These are phyloP conservation scores for Epichloe bromicola DNA, from an alignment of 2,329 filamentous ascomycete species.

Conservation along the genomic window DNA sequence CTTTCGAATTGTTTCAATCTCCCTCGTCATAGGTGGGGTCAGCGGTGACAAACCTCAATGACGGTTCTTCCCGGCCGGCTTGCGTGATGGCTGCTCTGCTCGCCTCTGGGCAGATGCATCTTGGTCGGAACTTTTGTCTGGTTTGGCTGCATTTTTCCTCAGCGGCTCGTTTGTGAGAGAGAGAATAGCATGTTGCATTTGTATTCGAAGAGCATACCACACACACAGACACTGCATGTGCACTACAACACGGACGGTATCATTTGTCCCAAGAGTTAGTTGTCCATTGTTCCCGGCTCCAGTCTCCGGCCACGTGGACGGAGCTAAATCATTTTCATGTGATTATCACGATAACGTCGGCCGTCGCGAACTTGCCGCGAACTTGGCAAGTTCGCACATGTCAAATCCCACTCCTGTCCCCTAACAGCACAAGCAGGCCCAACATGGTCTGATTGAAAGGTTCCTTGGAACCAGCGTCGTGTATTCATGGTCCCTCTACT, in stretches of 20 bases:
- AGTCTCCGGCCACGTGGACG: conserved; percentile 3
- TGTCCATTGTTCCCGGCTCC: not conserved
- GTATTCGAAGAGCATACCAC: not conserved
- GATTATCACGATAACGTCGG: not conserved
- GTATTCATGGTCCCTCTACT: not conserved
- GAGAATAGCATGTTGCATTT: not conserved
- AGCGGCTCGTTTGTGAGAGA: not conserved
- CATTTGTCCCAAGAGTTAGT: not conserved
- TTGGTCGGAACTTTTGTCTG: not conserved
- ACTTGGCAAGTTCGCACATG: no score
- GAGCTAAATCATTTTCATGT: not conserved
- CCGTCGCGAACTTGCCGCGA: not conserved
- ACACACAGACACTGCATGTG: not conserved
- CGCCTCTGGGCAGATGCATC: not conserved
- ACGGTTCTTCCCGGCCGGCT: not conserved
- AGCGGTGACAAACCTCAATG: not conserved
- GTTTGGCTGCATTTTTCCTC: no score
- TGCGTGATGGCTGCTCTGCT: not conserved
- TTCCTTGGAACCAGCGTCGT: not conserved
- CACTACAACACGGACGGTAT: not conserved
- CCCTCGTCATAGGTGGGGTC: not conserved
- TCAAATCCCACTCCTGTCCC: not conserved
- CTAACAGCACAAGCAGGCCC: no score
- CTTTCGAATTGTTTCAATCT: not conserved
- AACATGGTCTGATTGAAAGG: not conserved